Evolutionary conservation across 345 rosid species (phyloP), one percentile per base, ranked within the genome.

Genomic region (Hypericum perforatum): DNA sequence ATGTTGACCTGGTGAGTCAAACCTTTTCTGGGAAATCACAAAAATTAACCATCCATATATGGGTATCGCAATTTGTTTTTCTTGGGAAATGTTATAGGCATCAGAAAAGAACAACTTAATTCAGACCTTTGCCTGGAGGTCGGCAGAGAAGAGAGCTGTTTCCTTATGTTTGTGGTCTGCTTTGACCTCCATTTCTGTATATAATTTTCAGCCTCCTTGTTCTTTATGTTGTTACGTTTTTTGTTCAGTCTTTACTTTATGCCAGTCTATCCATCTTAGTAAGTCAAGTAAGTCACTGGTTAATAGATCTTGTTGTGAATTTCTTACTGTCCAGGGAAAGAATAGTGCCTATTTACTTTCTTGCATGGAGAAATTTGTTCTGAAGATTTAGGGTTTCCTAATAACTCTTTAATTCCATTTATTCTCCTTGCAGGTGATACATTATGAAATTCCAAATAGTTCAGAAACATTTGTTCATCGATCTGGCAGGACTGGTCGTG

Each of bases 401-500:
- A 15, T 51, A n/a, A 49, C 9, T 16, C 9, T 50, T 46, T 56
- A 40, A 58, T 42, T 7, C 3, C 37, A 9, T 45, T 12, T 49
- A 37, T 59, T 58, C 38, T 50, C 39, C 60, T 39, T 40, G 36
- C 43, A 94, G 99, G 29, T 94, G 5, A 68, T 89, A 74, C 99
- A 94, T 69, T 94, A 82, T 56, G 97, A 87, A 77, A 81, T 94
- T 68, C 97, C 99, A 6, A 94, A 82, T 75, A 45, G 62, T 13
- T 70, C 95, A 11, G 99, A 94, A 78, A 86, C 84, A 15, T 88
- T 94, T 68, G 97, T 94, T 66, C 99, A 94, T 59, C 89, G 99
- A 41, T 86, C 99, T 52, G 99, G 99, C 22, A 75, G 97, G 62
- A 94, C 99, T 49, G 97, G 97, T 12, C 95, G 99, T 61, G 99